Conservation (phyloP, 352 stramenopile genomes). For the Achlya hypogyna region DNA sequence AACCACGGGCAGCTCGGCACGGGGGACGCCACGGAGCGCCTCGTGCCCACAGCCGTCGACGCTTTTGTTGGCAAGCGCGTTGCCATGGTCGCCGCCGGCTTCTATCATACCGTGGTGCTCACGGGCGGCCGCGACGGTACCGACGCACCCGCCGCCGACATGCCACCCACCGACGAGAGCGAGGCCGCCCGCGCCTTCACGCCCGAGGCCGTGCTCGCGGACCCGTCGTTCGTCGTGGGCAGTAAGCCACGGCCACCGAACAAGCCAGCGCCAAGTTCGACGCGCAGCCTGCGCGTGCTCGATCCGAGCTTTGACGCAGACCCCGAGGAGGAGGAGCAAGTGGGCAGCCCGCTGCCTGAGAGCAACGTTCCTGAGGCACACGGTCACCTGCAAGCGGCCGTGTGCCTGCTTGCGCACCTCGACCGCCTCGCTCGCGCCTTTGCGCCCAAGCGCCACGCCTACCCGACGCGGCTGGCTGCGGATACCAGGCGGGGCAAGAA, state of each 20-base stretch:
- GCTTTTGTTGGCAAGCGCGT: conserved; percentile 86
- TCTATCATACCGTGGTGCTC: conserved; percentile 90
- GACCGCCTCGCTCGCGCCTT: conserved; percentile 54
- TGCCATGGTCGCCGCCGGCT: conserved; percentile 81
- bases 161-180: not conserved
- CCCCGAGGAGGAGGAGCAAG: conserved; percentile 9
- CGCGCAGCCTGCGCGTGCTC: not conserved
- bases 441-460: conserved; percentile 15
- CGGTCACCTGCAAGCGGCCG: conserved; percentile 32
- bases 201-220: conserved; percentile 2
- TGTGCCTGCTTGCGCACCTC: conserved; percentile 69
- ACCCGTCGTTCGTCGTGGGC: not conserved
- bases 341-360: not conserved
- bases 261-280: not conserved
- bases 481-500: not conserved
- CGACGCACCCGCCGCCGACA: not conserved
- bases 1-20: conserved; percentile 91
- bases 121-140: conserved; percentile 47
- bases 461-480: not conserved
- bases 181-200: conserved; percentile 1
- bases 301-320: not conserved
- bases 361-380: not conserved
- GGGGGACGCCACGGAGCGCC: conserved; percentile 79
- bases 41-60: conserved; percentile 81
- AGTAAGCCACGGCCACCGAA: not conserved